Evolutionary conservation across 441 rosid species (phyloP).

Genomic region (Lepidium campestre): DNA sequence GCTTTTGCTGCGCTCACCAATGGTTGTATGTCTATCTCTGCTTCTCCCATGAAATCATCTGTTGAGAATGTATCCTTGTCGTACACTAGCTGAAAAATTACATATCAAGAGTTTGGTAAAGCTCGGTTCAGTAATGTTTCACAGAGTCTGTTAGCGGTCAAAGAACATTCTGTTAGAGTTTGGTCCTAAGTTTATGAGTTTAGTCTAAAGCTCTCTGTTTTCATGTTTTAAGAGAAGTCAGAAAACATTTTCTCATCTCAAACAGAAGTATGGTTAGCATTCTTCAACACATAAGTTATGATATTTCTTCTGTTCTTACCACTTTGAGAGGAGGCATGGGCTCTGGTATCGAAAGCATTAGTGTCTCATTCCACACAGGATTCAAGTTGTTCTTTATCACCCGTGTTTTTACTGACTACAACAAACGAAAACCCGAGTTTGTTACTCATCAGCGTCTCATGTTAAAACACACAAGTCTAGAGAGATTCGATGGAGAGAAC

Average conservation of each 20-base stretch:
- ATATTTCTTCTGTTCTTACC: slow-evolving; percentile 36
- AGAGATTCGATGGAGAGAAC: slow-evolving; percentile 21
- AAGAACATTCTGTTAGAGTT: not conserved
- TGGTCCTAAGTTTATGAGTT: not conserved
- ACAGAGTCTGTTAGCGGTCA: not conserved
- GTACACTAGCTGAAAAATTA: slow-evolving; percentile 60
- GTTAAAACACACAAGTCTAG: not conserved
- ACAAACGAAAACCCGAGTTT: not conserved
- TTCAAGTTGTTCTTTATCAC: slow-evolving; percentile 94
- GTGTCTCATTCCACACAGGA: slow-evolving; percentile 95
- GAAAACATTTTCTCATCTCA: not conserved
- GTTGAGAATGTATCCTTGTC: slow-evolving; percentile 85
- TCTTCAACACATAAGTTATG: not conserved
- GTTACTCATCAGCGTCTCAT: slow-evolving; percentile 1
- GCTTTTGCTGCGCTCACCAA: slow-evolving; percentile 81
- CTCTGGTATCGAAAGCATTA: slow-evolving; percentile 93
- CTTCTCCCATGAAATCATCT: slow-evolving; percentile 98
- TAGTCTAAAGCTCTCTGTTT: not conserved
- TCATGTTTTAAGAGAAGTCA: not conserved
- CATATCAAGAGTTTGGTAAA: not conserved
- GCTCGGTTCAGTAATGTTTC: not conserved
- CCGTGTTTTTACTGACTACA: slow-evolving; percentile 84
- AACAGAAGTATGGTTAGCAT: not conserved
- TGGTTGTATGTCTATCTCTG: slow-evolving; percentile 92
- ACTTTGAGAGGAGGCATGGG: slow-evolving; percentile 83